These are phyloP conservation scores for Fusarium xylarioides DNA, from an alignment of 2,329 filamentous ascomycete species.

Conservation along the genomic window DNA sequence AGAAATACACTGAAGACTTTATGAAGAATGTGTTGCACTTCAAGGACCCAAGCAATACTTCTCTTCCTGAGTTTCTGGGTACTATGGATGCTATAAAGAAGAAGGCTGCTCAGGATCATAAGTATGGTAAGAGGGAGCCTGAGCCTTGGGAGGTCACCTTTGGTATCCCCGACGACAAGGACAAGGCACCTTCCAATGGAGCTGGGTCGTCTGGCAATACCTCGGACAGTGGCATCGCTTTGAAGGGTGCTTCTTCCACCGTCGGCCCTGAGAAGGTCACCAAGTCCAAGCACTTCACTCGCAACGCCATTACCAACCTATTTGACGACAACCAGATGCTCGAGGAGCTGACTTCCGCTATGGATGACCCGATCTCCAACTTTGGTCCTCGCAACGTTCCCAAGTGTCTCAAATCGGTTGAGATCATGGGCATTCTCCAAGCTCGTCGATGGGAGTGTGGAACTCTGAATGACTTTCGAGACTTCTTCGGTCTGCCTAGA, in stretches of 20 bases:
- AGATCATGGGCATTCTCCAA: slow-evolving; percentile 68
- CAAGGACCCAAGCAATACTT: neutral
- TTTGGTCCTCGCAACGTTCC: slow-evolving; percentile 66
- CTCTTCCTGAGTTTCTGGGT: neutral
- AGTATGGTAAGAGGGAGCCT: neutral
- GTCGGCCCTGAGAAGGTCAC: neutral
- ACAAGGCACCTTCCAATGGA: neutral
- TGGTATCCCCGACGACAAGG: neutral
- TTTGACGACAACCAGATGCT: slow-evolving; percentile 26
- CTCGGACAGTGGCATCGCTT: neutral
- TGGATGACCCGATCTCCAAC: slow-evolving; percentile 59
- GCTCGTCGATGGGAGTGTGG: slow-evolving; percentile 60
- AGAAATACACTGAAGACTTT: slow-evolving; percentile 43
- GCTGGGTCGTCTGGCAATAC: neutral
- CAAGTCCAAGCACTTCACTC: neutral
- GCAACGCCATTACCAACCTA: slow-evolving; percentile 18
- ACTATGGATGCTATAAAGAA: neutral
- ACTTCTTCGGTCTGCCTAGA: slow-evolving; percentile 66
- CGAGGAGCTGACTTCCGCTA: slow-evolving; percentile 52
- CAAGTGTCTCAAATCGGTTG: slow-evolving; percentile 63
- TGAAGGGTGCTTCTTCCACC: neutral
- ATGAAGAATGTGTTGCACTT: slow-evolving; percentile 13
- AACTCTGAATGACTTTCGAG: slow-evolving; percentile 70
- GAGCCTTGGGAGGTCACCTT: slow-evolving; percentile 4
- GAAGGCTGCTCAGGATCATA: neutral